These are phyloP conservation scores for Thielaviopsis ethacetica DNA, from an alignment of 2,329 filamentous ascomycete genomes.

Conservation along the genomic window DNA sequence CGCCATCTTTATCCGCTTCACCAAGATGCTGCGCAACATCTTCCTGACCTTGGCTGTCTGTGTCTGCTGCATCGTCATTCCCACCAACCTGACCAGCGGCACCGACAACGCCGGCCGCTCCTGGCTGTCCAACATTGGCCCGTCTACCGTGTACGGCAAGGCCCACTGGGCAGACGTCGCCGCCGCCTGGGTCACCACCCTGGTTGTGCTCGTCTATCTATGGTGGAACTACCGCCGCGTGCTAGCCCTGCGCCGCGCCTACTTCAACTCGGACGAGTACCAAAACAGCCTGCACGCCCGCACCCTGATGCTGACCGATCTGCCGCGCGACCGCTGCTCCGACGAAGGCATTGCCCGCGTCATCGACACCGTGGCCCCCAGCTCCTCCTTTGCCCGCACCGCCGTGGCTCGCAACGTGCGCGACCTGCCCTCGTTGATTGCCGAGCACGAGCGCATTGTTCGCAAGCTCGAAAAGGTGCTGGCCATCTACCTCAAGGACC, in stretches of 20 bases:
- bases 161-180: conserved; percentile 44
- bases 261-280: conserved; percentile 77
- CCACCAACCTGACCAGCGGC: conserved; percentile 47
- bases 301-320: conserved; percentile 53
- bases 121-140: conserved; percentile 45
- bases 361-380: conserved; percentile 64
- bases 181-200: conserved; percentile 49
- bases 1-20: conserved; percentile 74
- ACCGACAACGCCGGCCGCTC: conserved; percentile 13
- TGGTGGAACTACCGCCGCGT: conserved; percentile 83
- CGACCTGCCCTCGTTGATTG: conserved; percentile 69
- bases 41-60: conserved; percentile 58
- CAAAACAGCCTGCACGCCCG: conserved; percentile 70
- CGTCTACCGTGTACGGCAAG: conserved; percentile 33
- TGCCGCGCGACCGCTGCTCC: conserved; percentile 57
- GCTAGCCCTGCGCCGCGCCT: conserved; percentile 51
- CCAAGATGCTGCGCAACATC: conserved; percentile 82
- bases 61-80: conserved; percentile 63
- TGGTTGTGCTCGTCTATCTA: conserved; percentile 63
- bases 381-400: conserved; percentile 60
- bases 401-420: conserved; percentile 86
- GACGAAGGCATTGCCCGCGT: conserved; percentile 81
- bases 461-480: conserved; percentile 68
- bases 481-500: conserved; percentile 82
- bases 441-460: conserved; percentile 67